A percentile compares a stretch with the other conserved stretches of the same genome.
Conservation (phyloP, 73 alveolate species). For the Paramecium pentaurelia region DNA sequence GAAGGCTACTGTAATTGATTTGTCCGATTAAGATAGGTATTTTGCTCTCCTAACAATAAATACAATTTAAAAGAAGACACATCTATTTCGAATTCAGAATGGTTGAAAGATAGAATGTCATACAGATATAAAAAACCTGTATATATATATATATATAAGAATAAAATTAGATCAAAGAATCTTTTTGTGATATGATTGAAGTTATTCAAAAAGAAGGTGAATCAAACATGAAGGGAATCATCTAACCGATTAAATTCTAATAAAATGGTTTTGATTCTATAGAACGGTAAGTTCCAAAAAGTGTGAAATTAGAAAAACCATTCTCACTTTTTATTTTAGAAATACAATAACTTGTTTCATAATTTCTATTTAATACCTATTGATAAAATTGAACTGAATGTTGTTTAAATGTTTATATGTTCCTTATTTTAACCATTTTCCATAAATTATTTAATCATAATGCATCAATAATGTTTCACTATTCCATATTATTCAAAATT, state of each 20-base stretch:
- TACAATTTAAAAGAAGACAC: background rate
- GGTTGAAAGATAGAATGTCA: slow-evolving; percentile 29
- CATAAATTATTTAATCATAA: background rate
- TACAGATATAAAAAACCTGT: slow-evolving; percentile 37
- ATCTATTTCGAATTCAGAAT: background rate
- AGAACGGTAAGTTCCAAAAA: background rate
- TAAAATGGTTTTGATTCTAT: background rate
- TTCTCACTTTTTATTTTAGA: background rate
- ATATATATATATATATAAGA: background rate
- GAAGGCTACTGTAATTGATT: background rate
- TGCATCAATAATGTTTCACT: background rate
- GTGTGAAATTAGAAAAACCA: slow-evolving; percentile 4
- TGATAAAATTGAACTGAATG: background rate
- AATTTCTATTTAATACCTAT: background rate
- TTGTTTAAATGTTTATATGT: background rate
- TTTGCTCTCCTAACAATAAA: slow-evolving; percentile 30
- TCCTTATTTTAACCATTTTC: background rate
- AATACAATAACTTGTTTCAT: background rate
- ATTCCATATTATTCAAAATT: background rate
- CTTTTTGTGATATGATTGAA: background rate
- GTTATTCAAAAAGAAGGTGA: background rate
- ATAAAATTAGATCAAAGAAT: background rate
- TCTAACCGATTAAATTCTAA: background rate
- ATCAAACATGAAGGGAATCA: background rate
- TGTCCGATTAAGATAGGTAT: background rate